Conservation (phyloP, 768 basidiomycete genomes). For the Boletellus sp. region DNA sequence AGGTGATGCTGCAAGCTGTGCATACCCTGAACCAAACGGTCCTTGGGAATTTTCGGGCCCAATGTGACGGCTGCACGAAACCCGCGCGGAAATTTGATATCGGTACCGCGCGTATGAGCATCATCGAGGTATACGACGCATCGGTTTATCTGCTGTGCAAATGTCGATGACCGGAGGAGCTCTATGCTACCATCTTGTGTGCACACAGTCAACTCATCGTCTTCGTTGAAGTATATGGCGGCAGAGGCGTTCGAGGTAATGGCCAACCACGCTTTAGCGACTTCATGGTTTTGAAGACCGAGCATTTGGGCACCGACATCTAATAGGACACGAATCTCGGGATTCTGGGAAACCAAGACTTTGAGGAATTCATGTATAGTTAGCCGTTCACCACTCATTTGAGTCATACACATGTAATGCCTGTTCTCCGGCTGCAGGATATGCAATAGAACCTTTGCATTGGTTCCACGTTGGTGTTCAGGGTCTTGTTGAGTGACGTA, state of each 20-base stretch:
- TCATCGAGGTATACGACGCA: constrained; percentile 15
- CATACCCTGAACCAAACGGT: constrained; percentile 16
- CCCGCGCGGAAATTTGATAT: constrained; percentile 11
- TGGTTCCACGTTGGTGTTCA: constrained; percentile 11
- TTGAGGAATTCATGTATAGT: constrained; percentile 26
- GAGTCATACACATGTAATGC: constrained; percentile 5
- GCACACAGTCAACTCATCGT: constrained; percentile 23
- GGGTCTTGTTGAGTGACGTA: constrained; percentile 25
- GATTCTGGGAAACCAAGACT: constrained; percentile 28
- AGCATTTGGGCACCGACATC: constrained; percentile 56
- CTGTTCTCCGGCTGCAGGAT: constrained; percentile 23
- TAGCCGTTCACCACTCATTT: background rate
- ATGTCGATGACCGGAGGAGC: constrained; percentile 33
- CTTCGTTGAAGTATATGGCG: constrained; percentile 21
- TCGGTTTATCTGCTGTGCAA: background rate
- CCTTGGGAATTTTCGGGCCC: constrained; percentile 14
- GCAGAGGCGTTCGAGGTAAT: constrained; percentile 11
- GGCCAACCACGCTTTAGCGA: constrained; percentile 39
- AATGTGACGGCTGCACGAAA: constrained; percentile 15
- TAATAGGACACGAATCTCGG: constrained; percentile 40
- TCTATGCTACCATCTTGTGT: constrained; percentile 35
- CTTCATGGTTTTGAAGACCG: constrained; percentile 39
- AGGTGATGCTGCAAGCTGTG: no score
- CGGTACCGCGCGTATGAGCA: constrained; percentile 17
- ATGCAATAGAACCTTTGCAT: constrained; percentile 13